Base-by-base conservation (phyloP, 371 early-diverging fungal genomes). In the Mortierella sp. region DNA sequence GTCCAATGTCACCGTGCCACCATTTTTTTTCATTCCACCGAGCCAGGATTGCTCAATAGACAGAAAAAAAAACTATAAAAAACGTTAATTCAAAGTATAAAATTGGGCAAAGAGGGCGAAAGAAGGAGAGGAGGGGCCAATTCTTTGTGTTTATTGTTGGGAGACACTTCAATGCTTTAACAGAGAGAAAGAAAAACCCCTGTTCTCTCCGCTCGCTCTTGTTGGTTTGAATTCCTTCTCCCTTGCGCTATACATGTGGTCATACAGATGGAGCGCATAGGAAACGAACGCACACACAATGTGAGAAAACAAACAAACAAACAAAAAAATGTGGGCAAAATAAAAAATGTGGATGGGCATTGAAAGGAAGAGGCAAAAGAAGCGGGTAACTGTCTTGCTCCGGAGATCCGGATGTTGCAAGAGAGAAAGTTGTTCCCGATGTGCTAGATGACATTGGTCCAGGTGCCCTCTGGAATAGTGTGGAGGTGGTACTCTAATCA, bases 1-100 rank as follows among this genome's bases (percentile, higher is more conserved):
- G 18, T 44, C 16, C 51, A 18, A 51, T 54, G 32, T 41, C 83
- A 82, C 83, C 83, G 83, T 75, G 83, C 83, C 83, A 68, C 63
- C n/a, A 63, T 63, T 63, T 73, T 78, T 60, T 73, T 78, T 63
- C 68, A 75, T 76, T 83, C 79, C 83, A 83, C 83, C 83, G 83
- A 76, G 83, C 76, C 83, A 83, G 71, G 44, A 54, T 68, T 32
- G 70, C 35, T 12, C 65, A 41, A 70, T 51, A 65, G 24, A 35
- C 21, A n/a, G 27, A 49, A 74, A 43, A 71, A 58, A 78, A 70
- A 51, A 43, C 43, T 35, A 41, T 29, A 70, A 81, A 72, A 74
- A 55, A 49, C 63, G 35, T 68, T 68, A 68, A 68, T 68, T 38
- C 68, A 68, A 68, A 68, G 4, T 41, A 32, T 32, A 35, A 32